Percentiles rank a stretch among this genome's conserved stretches.
phyloP scores from a whole-genome alignment of 139 green algal species.

The Coccomyxa sp. region DNA sequence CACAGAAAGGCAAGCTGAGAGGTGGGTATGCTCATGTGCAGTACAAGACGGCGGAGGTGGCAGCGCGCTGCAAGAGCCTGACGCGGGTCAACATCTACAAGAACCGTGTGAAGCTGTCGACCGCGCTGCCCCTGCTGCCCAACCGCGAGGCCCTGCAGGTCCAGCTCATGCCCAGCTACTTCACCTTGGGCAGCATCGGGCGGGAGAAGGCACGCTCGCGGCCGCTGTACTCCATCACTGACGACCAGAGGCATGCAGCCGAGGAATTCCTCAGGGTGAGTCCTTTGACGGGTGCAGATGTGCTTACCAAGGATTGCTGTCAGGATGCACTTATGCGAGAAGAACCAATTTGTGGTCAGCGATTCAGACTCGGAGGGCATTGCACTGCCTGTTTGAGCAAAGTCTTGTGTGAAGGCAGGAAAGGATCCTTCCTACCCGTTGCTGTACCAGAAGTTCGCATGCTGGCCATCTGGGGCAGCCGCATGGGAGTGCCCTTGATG shows the following conservation, averaged over 20 bases:
- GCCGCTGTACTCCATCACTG: constrained; percentile 35
- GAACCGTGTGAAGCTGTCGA: constrained; percentile 48
- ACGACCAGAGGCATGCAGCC: constrained; percentile 31
- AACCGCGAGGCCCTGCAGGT: constrained; percentile 31
- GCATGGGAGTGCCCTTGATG: too few relatives aligned
- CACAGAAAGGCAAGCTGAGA: too few relatives aligned
- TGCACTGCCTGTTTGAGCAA: too few relatives aligned
- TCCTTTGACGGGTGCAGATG: too few relatives aligned
- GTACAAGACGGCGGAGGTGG: constrained; percentile 85
- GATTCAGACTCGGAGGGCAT: too few relatives aligned
- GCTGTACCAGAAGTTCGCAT: too few relatives aligned
- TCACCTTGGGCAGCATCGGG: constrained; percentile 30
- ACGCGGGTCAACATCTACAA: constrained; percentile 90
- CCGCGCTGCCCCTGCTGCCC: constrained; percentile 52
- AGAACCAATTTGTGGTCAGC: neutral
- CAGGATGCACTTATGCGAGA: neutral
- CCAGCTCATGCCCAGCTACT: constrained; percentile 53
- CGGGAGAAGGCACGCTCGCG: constrained; percentile 6
- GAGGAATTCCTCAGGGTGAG: constrained; percentile 29
- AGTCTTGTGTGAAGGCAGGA: too few relatives aligned
- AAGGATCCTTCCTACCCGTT: too few relatives aligned
- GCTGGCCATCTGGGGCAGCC: too few relatives aligned
- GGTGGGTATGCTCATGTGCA: too few relatives aligned
- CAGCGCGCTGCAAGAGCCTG: constrained; percentile 43
- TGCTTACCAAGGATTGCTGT: too few relatives aligned